phyloP scores from a whole-genome alignment of 2,329 filamentous ascomycete species.

The Ophiostoma piceae region DNA sequence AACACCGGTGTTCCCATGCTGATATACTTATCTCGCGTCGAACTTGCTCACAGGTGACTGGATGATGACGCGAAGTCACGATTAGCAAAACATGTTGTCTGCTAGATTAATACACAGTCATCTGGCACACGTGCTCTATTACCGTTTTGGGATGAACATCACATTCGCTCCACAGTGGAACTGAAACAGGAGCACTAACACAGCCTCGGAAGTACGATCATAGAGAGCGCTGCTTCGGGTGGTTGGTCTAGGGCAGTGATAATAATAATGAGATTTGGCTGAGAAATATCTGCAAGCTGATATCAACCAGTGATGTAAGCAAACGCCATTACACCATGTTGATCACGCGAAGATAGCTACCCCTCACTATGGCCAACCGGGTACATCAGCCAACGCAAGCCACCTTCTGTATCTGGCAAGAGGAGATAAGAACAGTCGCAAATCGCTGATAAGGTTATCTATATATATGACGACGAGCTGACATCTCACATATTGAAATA shows the following conservation, averaged over 20 bases:
- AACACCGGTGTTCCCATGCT: no score
- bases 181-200: neutral
- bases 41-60: no score
- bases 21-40: no score
- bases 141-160: neutral
- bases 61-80: no score
- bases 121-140: neutral
- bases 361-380: neutral
- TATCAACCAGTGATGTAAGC: neutral
- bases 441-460: neutral
- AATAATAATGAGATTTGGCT: neutral
- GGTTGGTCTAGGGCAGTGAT: neutral
- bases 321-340: neutral
- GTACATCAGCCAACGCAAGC: neutral
- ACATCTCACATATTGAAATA: neutral
- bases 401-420: constrained; percentile 4
- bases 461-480: neutral
- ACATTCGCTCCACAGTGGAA: neutral
- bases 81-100: no score
- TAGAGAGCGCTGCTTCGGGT: no score
- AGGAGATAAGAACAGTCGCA: neutral
- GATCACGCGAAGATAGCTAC: neutral
- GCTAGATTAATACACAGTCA: no score
- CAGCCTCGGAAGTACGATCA: neutral
- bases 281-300: neutral